A percentile compares a stretch with the other conserved stretches of the same genome.
phyloP scores from a whole-genome alignment of 75 land plant genomes.

The Isoetes taiwanensis region DNA sequence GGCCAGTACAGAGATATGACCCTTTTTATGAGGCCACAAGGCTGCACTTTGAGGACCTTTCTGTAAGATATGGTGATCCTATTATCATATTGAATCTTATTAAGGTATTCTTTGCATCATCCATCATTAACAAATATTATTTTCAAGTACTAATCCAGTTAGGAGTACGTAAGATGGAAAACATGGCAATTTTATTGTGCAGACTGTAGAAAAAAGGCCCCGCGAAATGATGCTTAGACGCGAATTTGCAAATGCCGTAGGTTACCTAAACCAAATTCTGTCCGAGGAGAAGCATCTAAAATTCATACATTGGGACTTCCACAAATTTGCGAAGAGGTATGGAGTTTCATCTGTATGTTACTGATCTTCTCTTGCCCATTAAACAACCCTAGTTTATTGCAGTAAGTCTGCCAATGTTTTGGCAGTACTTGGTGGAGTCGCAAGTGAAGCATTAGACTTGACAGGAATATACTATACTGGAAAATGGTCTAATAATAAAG shows the following conservation, averaged over 20 bases:
- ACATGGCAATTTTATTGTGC: too few species aligned
- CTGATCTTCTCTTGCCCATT: slow-evolving; percentile 14
- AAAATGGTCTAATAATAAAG: slow-evolving; percentile 25
- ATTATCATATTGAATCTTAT: slow-evolving; percentile 80
- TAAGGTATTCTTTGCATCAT: too few species aligned
- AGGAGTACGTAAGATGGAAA: too few species aligned
- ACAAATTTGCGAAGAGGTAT: slow-evolving; percentile 97
- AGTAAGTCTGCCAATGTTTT: slow-evolving; percentile 98
- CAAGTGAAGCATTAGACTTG: slow-evolving; percentile 83
- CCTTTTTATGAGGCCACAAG: slow-evolving; percentile 87
- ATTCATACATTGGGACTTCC: slow-evolving; percentile 98
- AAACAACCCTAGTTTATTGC: background rate
- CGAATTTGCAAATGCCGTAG: slow-evolving; percentile 91
- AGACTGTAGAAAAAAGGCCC: slow-evolving; percentile 98
- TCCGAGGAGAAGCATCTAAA: slow-evolving; percentile 71
- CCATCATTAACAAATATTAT: too few species aligned
- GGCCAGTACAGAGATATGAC: slow-evolving; percentile 88
- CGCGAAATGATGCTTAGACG: slow-evolving; percentile 98
- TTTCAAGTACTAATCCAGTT: too few species aligned
- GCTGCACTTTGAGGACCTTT: slow-evolving; percentile 90
- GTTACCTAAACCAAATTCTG: slow-evolving; percentile 74
- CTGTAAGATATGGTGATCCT: slow-evolving; percentile 86
- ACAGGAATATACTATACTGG: slow-evolving; percentile 95
- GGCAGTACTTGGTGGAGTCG: slow-evolving; percentile 88
- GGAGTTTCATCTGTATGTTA: background rate